A percentile compares a stretch with the other conserved stretches of the same genome.
phyloP scores from a whole-genome alignment of 2,329 filamentous ascomycete species.

The Verticillium nubilum region DNA sequence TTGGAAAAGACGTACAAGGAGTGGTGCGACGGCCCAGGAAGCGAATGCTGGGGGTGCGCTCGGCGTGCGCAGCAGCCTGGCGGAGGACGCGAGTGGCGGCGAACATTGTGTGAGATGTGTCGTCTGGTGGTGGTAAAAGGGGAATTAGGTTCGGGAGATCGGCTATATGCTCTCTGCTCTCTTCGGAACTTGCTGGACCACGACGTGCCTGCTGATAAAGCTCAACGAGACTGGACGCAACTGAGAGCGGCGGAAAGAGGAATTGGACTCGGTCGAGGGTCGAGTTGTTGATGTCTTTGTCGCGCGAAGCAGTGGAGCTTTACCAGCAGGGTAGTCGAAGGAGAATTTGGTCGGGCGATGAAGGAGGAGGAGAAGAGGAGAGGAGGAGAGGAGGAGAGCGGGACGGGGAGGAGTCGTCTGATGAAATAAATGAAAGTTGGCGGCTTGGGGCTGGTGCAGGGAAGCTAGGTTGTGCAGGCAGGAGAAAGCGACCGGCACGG shows the following conservation, averaged over 20 bases:
- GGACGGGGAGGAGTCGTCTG: background rate
- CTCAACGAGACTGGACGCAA: background rate
- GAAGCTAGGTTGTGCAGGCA: background rate
- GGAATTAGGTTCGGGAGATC: background rate
- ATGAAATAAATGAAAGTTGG: background rate
- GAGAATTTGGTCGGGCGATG: background rate
- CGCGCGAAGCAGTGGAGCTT: background rate
- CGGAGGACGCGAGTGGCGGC: constrained; percentile 48
- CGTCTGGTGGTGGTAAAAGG: constrained; percentile 3
- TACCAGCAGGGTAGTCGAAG: background rate
- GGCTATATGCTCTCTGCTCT: background rate
- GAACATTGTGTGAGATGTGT: constrained; percentile 37
- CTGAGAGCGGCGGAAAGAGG: background rate
- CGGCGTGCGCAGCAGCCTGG: constrained; percentile 52
- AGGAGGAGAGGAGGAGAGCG: background rate
- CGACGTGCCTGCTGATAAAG: background rate
- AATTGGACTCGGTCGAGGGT: background rate
- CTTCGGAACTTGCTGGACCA: background rate
- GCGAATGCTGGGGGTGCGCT: constrained; percentile 56
- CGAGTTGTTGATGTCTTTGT: background rate
- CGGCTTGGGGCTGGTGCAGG: background rate
- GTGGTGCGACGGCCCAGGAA: constrained; percentile 57
- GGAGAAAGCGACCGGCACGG: background rate
- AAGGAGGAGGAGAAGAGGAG: background rate
- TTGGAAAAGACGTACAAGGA: constrained; percentile 40